These are phyloP conservation scores for Plasmodium gonderi DNA, from an alignment of 169 alveolate genomes.

Conservation along the genomic window DNA sequence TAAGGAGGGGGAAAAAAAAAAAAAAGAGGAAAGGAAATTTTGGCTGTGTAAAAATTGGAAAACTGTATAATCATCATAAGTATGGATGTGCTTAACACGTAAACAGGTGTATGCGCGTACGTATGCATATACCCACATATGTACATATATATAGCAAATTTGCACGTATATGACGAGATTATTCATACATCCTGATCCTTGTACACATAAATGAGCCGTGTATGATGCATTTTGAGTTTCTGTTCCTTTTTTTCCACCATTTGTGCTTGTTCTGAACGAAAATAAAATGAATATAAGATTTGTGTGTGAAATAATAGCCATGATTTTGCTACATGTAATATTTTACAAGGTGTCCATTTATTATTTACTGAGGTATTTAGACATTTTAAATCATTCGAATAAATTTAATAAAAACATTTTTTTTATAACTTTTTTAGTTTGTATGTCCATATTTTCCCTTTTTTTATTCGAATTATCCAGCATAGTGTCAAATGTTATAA, in stretches of 20 bases:
- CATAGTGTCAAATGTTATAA: slow-evolving; percentile 33
- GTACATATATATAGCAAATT: background rate
- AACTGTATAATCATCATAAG: background rate
- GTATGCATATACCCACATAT: background rate
- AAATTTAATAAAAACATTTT: slow-evolving; percentile 56
- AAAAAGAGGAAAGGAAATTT: background rate
- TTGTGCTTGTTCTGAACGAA: background rate
- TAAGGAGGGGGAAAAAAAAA: background rate
- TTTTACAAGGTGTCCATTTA: slow-evolving; percentile 63
- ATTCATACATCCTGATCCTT: background rate
- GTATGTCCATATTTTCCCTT: slow-evolving; percentile 69
- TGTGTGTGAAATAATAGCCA: slow-evolving; percentile 46
- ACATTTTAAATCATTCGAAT: slow-evolving; percentile 63
- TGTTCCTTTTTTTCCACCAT: background rate
- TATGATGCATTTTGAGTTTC: background rate
- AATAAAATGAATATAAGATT: slow-evolving; percentile 43
- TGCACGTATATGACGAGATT: background rate
- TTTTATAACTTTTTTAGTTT: slow-evolving; percentile 60
- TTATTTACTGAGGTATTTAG: slow-evolving; percentile 45
- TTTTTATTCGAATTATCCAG: slow-evolving; percentile 50
- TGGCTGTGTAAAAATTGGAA: background rate
- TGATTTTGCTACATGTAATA: slow-evolving; percentile 36
- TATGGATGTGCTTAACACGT: background rate
- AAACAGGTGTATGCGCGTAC: background rate
- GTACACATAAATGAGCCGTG: background rate